Evolutionary conservation across 2,329 filamentous ascomycete genomes (phyloP).

Genomic region (Fusarium guadeloupense): DNA sequence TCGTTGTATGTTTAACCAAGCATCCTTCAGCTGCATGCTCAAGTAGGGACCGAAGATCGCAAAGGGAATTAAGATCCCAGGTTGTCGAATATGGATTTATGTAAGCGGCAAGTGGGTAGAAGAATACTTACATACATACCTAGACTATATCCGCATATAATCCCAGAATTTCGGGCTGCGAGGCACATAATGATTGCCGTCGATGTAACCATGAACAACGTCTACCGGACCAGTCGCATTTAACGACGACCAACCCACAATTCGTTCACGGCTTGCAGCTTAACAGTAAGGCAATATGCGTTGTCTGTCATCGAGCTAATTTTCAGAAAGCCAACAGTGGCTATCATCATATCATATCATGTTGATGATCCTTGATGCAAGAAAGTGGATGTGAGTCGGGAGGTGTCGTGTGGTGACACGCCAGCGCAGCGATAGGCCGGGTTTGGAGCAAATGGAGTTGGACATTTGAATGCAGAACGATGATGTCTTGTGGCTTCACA

Average conservation of each 20-base stretch:
- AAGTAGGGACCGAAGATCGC: background rate
- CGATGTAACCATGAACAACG: slow-evolving; percentile 30
- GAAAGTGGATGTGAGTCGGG: background rate
- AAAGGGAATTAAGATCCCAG: background rate
- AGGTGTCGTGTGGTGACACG: slow-evolving; percentile 2
- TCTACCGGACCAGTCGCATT: slow-evolving; percentile 36
- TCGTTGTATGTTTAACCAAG: background rate
- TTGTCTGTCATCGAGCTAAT: background rate
- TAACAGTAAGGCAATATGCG: background rate
- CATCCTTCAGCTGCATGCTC: background rate
- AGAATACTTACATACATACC: no score
- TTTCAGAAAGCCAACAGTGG: background rate
- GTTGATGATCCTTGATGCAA: background rate
- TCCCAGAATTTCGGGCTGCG: slow-evolving; percentile 14
- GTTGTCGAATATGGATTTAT: slow-evolving; percentile 3
- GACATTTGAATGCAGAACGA: slow-evolving; percentile 3
- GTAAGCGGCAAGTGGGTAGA: background rate
- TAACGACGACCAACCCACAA: slow-evolving; percentile 6
- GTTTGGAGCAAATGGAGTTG: background rate
- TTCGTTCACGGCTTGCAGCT: background rate
- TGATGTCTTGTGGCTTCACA: slow-evolving; percentile 8
- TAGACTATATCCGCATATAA: background rate
- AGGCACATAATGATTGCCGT: slow-evolving; percentile 9
- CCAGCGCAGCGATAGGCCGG: background rate
- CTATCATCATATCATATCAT: background rate